A percentile compares a stretch with the other conserved stretches of the same genome.
These are phyloP conservation scores for Candida orba DNA, from an alignment of 805 yeast species.

Conservation along the genomic window DNA sequence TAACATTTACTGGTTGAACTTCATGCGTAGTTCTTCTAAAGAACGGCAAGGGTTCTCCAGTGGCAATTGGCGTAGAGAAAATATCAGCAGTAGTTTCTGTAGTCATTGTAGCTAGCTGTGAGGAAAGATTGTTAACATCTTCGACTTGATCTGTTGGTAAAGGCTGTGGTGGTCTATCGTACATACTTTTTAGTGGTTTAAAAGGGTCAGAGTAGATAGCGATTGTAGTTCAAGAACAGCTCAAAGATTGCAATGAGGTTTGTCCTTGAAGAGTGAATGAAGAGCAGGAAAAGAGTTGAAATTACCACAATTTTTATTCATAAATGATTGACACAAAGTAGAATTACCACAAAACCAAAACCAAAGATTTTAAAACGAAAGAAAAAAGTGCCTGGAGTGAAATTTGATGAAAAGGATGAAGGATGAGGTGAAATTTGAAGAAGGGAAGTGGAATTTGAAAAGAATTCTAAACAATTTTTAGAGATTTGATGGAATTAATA, in stretches of 20 bases:
- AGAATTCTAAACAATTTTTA: too few relatives aligned
- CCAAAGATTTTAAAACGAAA: too few relatives aligned
- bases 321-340: neutral
- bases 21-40: slow-evolving; percentile 29
- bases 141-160: slow-evolving; percentile 15
- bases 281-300: neutral
- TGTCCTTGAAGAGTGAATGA: neutral
- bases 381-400: too few relatives aligned
- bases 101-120: slow-evolving; percentile 14
- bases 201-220: slow-evolving; percentile 6
- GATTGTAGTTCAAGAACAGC: slow-evolving; percentile 1
- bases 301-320: neutral
- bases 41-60: slow-evolving; percentile 35
- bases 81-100: slow-evolving; percentile 22
- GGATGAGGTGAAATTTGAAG: neutral
- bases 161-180: slow-evolving; percentile 26
- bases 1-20: slow-evolving; percentile 22
- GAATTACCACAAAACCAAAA: neutral
- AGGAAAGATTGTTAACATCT: slow-evolving; percentile 7
- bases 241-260: slow-evolving; percentile 1
- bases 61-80: slow-evolving; percentile 36
- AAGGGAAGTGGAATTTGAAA: too few relatives aligned
- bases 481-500: too few relatives aligned
- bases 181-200: slow-evolving; percentile 13
- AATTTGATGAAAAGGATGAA: too few relatives aligned